These are phyloP conservation scores for Babesia bovis DNA, from an alignment of 169 alveolate species.

Conservation along the genomic window DNA sequence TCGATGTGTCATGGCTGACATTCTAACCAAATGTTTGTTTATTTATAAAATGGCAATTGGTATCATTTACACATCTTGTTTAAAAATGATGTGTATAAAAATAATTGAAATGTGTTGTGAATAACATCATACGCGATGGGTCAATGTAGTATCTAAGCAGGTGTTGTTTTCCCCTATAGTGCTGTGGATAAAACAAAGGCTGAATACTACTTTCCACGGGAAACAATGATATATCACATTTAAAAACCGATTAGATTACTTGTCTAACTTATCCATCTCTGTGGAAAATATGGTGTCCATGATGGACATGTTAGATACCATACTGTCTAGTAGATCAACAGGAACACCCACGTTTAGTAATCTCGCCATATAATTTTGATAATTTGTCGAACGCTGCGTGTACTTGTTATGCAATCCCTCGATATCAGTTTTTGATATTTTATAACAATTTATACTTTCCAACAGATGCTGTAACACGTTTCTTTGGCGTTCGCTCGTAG, in stretches of 20 bases:
- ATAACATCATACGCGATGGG: no score
- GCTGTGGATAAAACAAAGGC: no score
- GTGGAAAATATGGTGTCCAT: slow-evolving; percentile 16
- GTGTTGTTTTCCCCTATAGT: no score
- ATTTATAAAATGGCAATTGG: no score
- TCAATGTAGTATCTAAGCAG: no score
- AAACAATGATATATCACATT: no score
- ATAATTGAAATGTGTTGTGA: no score
- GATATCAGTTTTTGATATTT: neutral
- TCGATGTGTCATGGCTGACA: neutral
- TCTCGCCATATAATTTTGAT: slow-evolving; percentile 11
- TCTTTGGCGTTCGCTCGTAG: neutral
- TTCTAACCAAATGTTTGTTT: no score
- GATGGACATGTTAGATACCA: slow-evolving; percentile 2
- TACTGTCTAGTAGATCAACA: slow-evolving; percentile 8
- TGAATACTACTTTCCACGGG: no score
- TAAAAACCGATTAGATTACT: no score
- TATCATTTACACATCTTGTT: no score
- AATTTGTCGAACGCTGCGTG: slow-evolving; percentile 20
- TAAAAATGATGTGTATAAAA: no score
- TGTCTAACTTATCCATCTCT: neutral
- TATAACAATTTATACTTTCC: neutral
- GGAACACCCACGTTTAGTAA: neutral
- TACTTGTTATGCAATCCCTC: neutral
- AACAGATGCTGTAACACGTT: neutral